These are phyloP conservation scores for Globisporangium middletonii DNA, from an alignment of 352 stramenopile species.

Conservation along the genomic window DNA sequence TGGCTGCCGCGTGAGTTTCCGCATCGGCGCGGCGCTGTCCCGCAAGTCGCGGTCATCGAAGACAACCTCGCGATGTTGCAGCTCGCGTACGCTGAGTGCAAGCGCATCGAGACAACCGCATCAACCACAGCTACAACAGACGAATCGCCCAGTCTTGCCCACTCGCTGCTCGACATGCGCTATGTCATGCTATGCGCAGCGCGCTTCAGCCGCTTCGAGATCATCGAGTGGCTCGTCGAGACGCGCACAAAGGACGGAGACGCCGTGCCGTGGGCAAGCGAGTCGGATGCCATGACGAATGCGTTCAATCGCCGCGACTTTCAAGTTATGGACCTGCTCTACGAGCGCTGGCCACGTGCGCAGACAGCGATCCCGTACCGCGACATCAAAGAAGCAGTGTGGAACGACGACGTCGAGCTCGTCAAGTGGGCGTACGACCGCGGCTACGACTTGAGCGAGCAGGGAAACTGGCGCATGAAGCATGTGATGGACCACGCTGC, in stretches of 20 bases:
- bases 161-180: background rate
- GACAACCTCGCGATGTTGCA: slow-evolving; percentile 1
- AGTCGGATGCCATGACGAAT: background rate
- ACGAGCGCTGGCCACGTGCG: background rate
- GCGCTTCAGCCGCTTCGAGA: background rate
- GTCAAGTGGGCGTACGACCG: slow-evolving; percentile 3
- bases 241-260: background rate
- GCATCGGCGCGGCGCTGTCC: background rate
- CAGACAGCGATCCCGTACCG: background rate
- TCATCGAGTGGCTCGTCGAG: background rate
- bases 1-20: background rate
- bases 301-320: background rate
- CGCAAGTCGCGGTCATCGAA: slow-evolving; percentile 1
- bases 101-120: background rate
- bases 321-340: background rate
- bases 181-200: background rate
- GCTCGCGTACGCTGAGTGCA: background rate
- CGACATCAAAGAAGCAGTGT: background rate
- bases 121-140: too few relatives aligned
- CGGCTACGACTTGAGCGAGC: background rate
- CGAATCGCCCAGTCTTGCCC: too few relatives aligned
- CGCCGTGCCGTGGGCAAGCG: background rate
- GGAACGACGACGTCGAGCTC: background rate
- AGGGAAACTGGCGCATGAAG: background rate
- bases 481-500: slow-evolving; percentile 2